Evolutionary conservation across 176 grass and related monocot species (phyloP).

Genomic region (Triticum turgidum): DNA sequence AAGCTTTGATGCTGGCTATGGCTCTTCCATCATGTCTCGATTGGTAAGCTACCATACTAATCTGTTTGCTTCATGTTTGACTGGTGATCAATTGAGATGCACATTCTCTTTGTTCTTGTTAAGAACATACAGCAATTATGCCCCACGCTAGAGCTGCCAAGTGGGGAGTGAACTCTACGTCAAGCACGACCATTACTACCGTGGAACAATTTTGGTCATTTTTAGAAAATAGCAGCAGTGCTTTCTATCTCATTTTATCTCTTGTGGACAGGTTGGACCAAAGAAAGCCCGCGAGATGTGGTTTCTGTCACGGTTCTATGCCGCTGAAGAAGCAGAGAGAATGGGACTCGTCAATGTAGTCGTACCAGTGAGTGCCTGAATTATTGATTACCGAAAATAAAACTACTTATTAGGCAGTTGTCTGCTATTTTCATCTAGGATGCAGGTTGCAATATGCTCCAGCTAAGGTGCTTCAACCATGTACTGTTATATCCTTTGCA

Average conservation of each 20-base stretch:
- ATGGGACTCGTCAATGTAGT: conserved; percentile 91
- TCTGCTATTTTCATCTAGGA: not conserved
- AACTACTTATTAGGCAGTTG: not conserved
- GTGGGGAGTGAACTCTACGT: not conserved
- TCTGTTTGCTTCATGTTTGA: not conserved
- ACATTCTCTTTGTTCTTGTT: not conserved
- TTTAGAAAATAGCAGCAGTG: not conserved
- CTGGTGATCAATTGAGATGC: not conserved
- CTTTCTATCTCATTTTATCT: conserved; percentile 5
- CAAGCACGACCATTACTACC: not conserved
- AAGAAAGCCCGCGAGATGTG: conserved; percentile 93
- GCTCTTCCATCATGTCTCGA: conserved; percentile 90
- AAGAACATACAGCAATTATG: not conserved
- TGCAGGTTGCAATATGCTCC: not conserved
- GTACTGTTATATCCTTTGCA: not conserved
- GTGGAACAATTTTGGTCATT: not conserved
- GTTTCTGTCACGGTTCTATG: conserved; percentile 87
- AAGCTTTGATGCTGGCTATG: conserved; percentile 98
- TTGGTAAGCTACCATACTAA: conserved; percentile 54
- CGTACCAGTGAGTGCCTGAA: conserved; percentile 67
- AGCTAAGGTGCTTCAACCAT: not conserved
- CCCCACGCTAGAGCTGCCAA: not conserved
- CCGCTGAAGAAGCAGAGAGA: conserved; percentile 75
- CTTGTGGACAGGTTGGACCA: conserved; percentile 58
- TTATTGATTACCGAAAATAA: not conserved